Base-by-base conservation (phyloP, 2,329 filamentous ascomycete genomes). In the Ascochyta clinopodiicola region DNA sequence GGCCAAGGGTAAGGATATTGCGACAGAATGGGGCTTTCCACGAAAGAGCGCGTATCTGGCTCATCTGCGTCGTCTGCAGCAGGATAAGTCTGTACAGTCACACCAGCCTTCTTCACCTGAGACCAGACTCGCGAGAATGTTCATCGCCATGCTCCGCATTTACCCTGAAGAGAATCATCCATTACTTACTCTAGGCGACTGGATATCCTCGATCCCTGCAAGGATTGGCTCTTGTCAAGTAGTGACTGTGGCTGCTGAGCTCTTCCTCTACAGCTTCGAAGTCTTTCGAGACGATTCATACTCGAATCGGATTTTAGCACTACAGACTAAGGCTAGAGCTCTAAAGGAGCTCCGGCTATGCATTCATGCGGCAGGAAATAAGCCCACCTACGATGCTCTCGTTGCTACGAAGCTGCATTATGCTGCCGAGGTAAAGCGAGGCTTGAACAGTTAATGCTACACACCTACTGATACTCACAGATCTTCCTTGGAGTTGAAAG, bases 351-450 rank as follows among this genome's bases (percentile, higher is more conserved):
- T 54, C 3, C 51, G 48, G n/a, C 19, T 47, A 2, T 25, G 32
- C 19, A 8, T 54, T 2, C 19, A 38, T 15, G 25, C 24, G 6
- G 31, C 44, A 13, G 24, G 38, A 15, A 8, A 44, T 3, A 15
- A 27, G 13, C 51, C 51, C 1, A 39, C 44, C 1, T 54, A 43
- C 8, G 34, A 54, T 15, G 25, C 43, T 19, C 10, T 54, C 9
- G 10, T 44, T 21, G 44, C 51, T 4, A 54, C 44, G 8, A 54
- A 54, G 34, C 22, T 54, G 21, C 51, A 54, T 12, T 54, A 54
- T 27, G 44, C 51, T 25, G 44, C 51, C 15, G 51, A 54, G 51
- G 51, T 54, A 27, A 27, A 8, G n/a, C 3, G 3, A 24, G 8
- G 4, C 7, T 10, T 21, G 3, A 2, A 6, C 10, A 6, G 19